Percentiles rank a stretch among this genome's conserved stretches.
phyloP scores from a whole-genome alignment of 2,329 filamentous ascomycete genomes.

The Ceratocystis diversiconidia region DNA sequence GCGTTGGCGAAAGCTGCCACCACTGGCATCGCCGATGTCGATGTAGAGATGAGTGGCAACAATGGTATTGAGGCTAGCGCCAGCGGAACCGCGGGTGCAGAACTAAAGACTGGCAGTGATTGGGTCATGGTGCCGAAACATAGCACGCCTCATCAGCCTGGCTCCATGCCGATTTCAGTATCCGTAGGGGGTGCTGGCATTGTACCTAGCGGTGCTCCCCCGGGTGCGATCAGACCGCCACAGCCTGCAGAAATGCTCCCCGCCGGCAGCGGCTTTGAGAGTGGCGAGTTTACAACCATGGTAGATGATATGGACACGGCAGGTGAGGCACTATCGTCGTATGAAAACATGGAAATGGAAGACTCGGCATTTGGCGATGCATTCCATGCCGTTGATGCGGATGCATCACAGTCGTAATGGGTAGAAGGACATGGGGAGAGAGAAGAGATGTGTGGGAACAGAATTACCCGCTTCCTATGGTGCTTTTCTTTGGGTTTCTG shows the following conservation, averaged over 20 bases:
- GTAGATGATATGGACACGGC: slow-evolving; percentile 56
- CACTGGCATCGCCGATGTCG: slow-evolving; percentile 35
- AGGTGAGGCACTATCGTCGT: slow-evolving; percentile 54
- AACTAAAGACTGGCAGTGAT: slow-evolving; percentile 44
- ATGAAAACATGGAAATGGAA: slow-evolving; percentile 54
- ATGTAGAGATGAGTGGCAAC: slow-evolving; percentile 51
- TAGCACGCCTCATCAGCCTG: slow-evolving; percentile 25
- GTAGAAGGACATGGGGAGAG: slow-evolving; percentile 21
- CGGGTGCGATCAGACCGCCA: not conserved
- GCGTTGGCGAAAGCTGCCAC: slow-evolving; percentile 35
- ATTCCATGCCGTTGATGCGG: slow-evolving; percentile 48
- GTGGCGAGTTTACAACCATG: slow-evolving; percentile 48
- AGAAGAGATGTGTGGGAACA: too few relatives aligned
- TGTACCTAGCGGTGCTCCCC: slow-evolving; percentile 23
- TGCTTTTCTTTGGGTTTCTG: too few relatives aligned
- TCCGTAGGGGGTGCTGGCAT: slow-evolving; percentile 14
- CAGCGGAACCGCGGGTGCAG: not conserved
- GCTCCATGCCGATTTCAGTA: slow-evolving; percentile 4
- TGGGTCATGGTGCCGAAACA: slow-evolving; percentile 64
- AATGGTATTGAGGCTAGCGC: slow-evolving; percentile 33
- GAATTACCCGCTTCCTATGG: too few relatives aligned
- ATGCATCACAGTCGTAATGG: slow-evolving; percentile 26
- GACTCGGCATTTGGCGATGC: slow-evolving; percentile 75
- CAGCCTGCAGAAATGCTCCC: not conserved
- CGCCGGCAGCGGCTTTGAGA: slow-evolving; percentile 30